Percentiles rank a stretch among this genome's conserved stretches.
phyloP scores from a whole-genome alignment of 2,329 filamentous ascomycete species.

The Pseudophaeomoniella oleicola region DNA sequence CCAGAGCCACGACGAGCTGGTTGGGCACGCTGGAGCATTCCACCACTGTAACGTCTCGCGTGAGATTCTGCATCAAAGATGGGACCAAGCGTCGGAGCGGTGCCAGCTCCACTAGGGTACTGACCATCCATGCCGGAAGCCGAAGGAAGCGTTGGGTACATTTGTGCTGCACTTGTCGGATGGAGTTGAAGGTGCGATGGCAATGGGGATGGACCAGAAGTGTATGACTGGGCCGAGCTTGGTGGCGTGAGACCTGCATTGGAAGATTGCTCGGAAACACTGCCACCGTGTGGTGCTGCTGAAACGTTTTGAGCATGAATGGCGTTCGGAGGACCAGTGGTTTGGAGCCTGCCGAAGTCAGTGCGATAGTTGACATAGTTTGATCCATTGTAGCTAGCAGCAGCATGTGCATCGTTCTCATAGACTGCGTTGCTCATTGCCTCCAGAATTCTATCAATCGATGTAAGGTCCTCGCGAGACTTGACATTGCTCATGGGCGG shows the following conservation, averaged over 20 bases:
- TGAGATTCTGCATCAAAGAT: constrained; percentile 43
- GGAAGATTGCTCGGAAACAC: constrained; percentile 25
- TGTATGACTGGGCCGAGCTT: constrained; percentile 48
- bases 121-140: constrained; percentile 40
- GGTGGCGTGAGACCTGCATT: constrained; percentile 50
- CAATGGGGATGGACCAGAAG: constrained; percentile 45
- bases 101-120: constrained; percentile 40
- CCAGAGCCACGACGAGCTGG: constrained; percentile 20
- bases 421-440: constrained; percentile 95
- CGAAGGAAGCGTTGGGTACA: constrained; percentile 50
- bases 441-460: constrained; percentile 88
- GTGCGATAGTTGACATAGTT: constrained; percentile 48
- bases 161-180: constrained; percentile 33
- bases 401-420: constrained; percentile 70
- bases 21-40: constrained; percentile 41
- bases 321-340: constrained; percentile 4
- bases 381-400: constrained; percentile 59
- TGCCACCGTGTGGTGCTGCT: constrained; percentile 6
- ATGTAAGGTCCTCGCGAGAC: constrained; percentile 84
- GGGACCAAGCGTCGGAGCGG: constrained; percentile 44
- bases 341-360: constrained; percentile 16
- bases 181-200: constrained; percentile 36
- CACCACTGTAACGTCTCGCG: constrained; percentile 46
- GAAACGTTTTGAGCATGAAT: constrained; percentile 5
- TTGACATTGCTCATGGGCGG: constrained; percentile 76